Base-by-base conservation (phyloP, 1,284 basidiomycete species). In the Trametes versicolor region DNA sequence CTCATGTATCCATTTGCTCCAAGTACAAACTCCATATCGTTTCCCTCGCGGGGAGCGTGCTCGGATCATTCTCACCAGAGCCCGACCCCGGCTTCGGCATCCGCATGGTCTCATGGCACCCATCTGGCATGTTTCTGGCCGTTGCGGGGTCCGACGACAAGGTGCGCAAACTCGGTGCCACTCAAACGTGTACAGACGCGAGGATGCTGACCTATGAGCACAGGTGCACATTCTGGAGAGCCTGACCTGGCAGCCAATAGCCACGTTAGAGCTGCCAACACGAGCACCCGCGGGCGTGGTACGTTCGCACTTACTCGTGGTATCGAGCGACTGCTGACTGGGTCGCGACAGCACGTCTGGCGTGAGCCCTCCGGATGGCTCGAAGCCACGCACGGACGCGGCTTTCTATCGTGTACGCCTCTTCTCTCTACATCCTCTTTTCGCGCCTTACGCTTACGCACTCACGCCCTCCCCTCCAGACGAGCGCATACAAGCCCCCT, bases 111-210 rank as follows among this genome's bases (percentile, higher is more conserved):
- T 80, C 85, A 13, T 97, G 95, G 95, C 92, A 95, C 76, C 95
- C 95, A 1, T 89, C 83, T 55, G 93, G 94, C 2, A 81, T 86
- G 70, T 95, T 91, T 74, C 79, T 96, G 8, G 91, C 90, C 2
- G 81, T 95, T 0, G 89, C 87, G 13, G 95, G 95, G 8, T 95
- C 90, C 86, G 93, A 96, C 75, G 92, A 95, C 70, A 94, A 91
- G 79, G 93, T 90, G 63, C 41, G 80, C 71, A 8, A 19, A 27
- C 23, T 21, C 21, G 10, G 12, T 10, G 6, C 23, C n/a, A 17
- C 4, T 17, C 6, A 17, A 17, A 10, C 9, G n/a, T 41, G 2
- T 9, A 10, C 9, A 43, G 15, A 45, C 17, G 12, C 36, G 10
- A 15, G 6, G 12, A 34, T 12, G 21, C 27, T 36, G 39, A 27